A percentile compares a stretch with the other conserved stretches of the same genome.
Evolutionary conservation across 108 stramenopile species (phyloP).

Genomic region (Nitzschia sp.): DNA sequence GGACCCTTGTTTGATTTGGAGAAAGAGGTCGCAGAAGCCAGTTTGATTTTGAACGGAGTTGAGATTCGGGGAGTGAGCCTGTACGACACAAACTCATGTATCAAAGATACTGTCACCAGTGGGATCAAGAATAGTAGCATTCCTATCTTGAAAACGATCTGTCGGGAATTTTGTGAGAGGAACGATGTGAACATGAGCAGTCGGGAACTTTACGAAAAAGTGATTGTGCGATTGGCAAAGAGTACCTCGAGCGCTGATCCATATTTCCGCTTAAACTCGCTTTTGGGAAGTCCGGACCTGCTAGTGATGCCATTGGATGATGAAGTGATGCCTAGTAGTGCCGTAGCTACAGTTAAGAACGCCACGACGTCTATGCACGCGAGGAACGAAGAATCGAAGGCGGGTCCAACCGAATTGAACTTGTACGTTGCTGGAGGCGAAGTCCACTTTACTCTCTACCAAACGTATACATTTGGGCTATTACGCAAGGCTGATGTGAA

Average conservation of each 20-base stretch:
- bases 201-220: slow-evolving; percentile 28
- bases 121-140: slow-evolving; percentile 26
- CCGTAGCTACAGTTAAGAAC: not conserved
- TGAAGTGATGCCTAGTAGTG: not conserved
- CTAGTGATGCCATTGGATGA: slow-evolving; percentile 23
- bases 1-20: slow-evolving; percentile 56
- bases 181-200: slow-evolving; percentile 14
- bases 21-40: slow-evolving; percentile 48
- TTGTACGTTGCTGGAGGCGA: slow-evolving; percentile 59
- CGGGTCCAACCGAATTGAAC: slow-evolving; percentile 53
- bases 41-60: slow-evolving; percentile 59
- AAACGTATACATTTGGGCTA: slow-evolving; percentile 58
- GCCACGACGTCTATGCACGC: not conserved
- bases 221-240: slow-evolving; percentile 30
- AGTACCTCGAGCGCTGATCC: slow-evolving; percentile 36
- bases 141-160: slow-evolving; percentile 32
- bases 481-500: slow-evolving; percentile 61
- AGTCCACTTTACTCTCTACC: slow-evolving; percentile 60
- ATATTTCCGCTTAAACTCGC: slow-evolving; percentile 42
- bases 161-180: slow-evolving; percentile 35
- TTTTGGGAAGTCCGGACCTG: slow-evolving; percentile 50
- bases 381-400: not conserved
- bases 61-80: slow-evolving; percentile 23
- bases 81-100: not conserved
- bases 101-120: not conserved